These are phyloP conservation scores for Pseudogymnoascus sp. DNA, from an alignment of 2,329 filamentous ascomycete species.

Conservation along the genomic window DNA sequence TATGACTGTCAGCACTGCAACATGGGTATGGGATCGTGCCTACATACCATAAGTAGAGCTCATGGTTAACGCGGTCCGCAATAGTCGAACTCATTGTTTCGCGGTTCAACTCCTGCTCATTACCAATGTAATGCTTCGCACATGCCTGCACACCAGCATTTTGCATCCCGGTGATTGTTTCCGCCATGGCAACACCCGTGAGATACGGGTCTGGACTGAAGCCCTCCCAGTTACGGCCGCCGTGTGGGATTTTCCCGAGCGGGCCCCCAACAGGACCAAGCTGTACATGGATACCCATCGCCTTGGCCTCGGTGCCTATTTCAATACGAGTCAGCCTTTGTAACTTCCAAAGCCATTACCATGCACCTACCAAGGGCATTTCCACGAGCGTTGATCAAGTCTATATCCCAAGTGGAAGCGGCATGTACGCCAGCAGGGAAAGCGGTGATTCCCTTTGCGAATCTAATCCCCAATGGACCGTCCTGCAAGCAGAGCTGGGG, in stretches of 20 bases:
- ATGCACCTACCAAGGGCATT: slow-evolving; percentile 27
- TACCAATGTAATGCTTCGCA: slow-evolving; percentile 58
- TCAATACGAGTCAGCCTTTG: slow-evolving; percentile 22
- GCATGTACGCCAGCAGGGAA: slow-evolving; percentile 77
- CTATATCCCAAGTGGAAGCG: slow-evolving; percentile 72
- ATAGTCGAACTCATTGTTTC: slow-evolving; percentile 51
- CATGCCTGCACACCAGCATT: slow-evolving; percentile 44
- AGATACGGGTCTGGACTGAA: slow-evolving; percentile 77
- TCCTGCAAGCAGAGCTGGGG: slow-evolving; percentile 75
- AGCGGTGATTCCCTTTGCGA: slow-evolving; percentile 62
- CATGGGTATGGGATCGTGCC: neutral
- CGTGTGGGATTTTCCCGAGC: slow-evolving; percentile 65
- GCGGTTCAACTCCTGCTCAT: slow-evolving; percentile 62
- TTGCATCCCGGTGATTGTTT: slow-evolving; percentile 56
- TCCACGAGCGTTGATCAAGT: slow-evolving; percentile 66
- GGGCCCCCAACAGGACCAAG: slow-evolving; percentile 73
- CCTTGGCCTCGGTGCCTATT: slow-evolving; percentile 62
- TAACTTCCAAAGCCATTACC: neutral
- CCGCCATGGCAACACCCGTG: slow-evolving; percentile 53
- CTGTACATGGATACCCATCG: slow-evolving; percentile 66
- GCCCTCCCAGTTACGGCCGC: slow-evolving; percentile 77
- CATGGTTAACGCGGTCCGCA: slow-evolving; percentile 61
- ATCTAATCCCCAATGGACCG: slow-evolving; percentile 70
- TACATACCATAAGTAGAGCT: slow-evolving; percentile 53
- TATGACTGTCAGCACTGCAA: slow-evolving; percentile 22